Conservation (phyloP, 305 asterid species). For the Coffea humblotiana region DNA sequence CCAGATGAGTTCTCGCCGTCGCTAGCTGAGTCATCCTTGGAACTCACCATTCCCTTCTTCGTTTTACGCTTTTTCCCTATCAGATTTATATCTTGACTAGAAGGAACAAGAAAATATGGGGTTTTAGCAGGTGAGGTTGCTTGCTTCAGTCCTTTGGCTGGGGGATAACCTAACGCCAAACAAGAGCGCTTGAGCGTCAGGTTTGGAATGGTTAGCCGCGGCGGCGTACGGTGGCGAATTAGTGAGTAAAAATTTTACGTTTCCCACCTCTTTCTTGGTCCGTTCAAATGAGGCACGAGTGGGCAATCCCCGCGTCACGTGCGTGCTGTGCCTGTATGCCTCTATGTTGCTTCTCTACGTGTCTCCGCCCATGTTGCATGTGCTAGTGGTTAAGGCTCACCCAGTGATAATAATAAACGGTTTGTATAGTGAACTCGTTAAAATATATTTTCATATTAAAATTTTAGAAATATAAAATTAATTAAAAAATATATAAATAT, state of each 20-base stretch:
- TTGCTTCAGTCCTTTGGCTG: neutral
- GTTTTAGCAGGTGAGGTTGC: neutral
- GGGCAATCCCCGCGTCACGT: neutral
- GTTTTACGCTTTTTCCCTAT: constrained; percentile 2
- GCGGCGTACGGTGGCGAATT: constrained; percentile 3
- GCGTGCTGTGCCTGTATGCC: neutral
- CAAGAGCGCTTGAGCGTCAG: constrained; percentile 4
- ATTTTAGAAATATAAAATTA: no score
- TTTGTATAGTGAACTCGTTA: no score
- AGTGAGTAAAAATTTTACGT: neutral
- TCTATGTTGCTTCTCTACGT: no score
- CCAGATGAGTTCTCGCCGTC: constrained; percentile 70
- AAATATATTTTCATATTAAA: no score
- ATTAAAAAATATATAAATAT: no score
- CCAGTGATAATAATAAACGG: no score
- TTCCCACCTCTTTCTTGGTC: constrained; percentile 14
- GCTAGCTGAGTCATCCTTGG: constrained; percentile 62
- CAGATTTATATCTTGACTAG: neutral
- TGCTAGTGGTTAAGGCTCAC: no score
- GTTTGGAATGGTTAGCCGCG: no score
- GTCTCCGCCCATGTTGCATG: no score
- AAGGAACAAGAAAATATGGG: neutral
- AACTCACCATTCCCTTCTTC: constrained; percentile 44
- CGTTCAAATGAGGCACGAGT: constrained; percentile 6
- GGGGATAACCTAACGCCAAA: neutral